Percentiles rank a stretch among this genome's conserved stretches.
Evolutionary conservation across 2,329 filamentous ascomycete species (phyloP).

Genomic region (Calonectria leucothoes): DNA sequence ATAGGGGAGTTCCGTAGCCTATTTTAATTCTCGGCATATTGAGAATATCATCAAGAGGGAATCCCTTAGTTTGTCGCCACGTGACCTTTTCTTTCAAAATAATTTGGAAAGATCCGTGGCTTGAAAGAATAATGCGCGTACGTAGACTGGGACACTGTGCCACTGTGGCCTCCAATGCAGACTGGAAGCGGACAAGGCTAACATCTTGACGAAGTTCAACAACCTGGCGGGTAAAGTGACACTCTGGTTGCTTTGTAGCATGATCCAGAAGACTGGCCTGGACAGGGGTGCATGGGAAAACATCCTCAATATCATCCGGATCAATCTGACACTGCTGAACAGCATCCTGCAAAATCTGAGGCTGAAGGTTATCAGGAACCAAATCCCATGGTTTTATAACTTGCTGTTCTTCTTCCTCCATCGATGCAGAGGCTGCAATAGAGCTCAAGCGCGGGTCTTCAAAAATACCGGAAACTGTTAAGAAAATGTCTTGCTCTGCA

Average conservation of each 20-base stretch:
- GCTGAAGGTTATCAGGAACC: background rate
- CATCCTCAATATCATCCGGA: background rate
- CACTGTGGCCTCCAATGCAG: background rate
- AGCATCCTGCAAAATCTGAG: background rate
- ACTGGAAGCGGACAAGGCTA: background rate
- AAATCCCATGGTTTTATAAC: background rate
- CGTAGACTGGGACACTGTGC: background rate
- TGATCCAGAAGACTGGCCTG: background rate
- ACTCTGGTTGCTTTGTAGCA: background rate
- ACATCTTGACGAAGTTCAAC: background rate
- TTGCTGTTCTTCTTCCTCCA: background rate
- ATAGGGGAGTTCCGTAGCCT: background rate
- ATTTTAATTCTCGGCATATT: background rate
- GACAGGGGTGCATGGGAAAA: background rate
- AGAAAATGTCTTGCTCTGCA: background rate
- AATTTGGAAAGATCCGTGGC: background rate
- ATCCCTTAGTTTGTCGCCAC: background rate
- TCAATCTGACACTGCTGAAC: background rate
- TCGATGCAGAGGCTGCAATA: background rate
- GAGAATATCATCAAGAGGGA: background rate
- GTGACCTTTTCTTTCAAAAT: background rate
- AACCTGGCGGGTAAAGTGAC: background rate
- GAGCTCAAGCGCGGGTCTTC: background rate
- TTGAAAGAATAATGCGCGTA: background rate
- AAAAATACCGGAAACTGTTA: conserved; percentile 9